Evolutionary conservation across 2,329 filamentous ascomycete genomes (phyloP), one percentile per base, ranked within the genome.

Genomic region (Penicillium sp.): DNA sequence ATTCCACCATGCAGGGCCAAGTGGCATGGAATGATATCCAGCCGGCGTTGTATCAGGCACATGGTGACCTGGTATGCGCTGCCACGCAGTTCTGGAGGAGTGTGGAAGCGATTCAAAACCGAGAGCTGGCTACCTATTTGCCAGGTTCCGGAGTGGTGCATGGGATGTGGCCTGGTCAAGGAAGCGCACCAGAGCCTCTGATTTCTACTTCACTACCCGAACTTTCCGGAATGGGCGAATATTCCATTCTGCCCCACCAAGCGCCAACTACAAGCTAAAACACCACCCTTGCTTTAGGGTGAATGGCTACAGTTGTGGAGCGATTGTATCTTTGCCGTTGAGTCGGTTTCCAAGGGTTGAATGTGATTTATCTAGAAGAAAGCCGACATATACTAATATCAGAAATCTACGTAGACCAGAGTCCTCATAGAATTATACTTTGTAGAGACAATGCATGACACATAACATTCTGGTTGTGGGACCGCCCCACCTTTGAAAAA

Each of bases 381-480:
- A 48, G 45, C 45, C 25, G 22, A 48, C 25, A 48, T 28, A 25
- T 48, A n/a, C 25, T 48, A 7, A 48, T 48, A 30, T 30, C 3
- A 49, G 28, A 48, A 48, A 48, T 48, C 45, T 48, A 48, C 45
- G 11, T 48, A 48, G 45, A 28, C 45, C 25, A 48, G 6, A 48
- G 45, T 48, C 45, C 45, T 48, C n/a, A 11, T 48, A 48, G 45
- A 48, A 48, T 3, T 48, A 48, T 48, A 25, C 45, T 48, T 28
- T 48, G 11, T 48, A 48, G 45, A 48, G 45, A 3, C 7, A 48
- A 48, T 48, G 25, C 25, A 48, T 48, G 13, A 48, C 25, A 13
- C 25, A 48, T 28, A 48, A 48, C 25, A 48, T 48, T 48, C 45
- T 48, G 45, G 25, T 48, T 28, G 25, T 48, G 45, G 45, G 45